phyloP scores from a whole-genome alignment of 352 stramenopile genomes.

The Pythium guiyangense region DNA sequence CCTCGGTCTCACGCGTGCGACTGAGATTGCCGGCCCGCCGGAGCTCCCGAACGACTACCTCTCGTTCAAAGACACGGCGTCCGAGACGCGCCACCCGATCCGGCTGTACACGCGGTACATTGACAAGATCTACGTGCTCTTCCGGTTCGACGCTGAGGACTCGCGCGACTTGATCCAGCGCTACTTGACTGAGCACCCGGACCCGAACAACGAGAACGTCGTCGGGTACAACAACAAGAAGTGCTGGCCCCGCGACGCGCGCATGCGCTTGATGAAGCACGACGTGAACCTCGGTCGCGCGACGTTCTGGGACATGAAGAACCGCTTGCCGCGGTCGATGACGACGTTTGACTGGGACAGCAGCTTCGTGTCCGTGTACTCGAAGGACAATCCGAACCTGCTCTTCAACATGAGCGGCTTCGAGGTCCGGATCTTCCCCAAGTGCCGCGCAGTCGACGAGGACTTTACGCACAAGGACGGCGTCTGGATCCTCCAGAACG shows the following conservation, averaged over 20 bases:
- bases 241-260: slow-evolving; percentile 98
- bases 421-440: slow-evolving; percentile 95
- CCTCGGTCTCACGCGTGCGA: slow-evolving; percentile 96
- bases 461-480: slow-evolving; percentile 97
- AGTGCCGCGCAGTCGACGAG: slow-evolving; percentile 86
- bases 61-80: slow-evolving; percentile 97
- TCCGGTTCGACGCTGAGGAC: slow-evolving; percentile 98
- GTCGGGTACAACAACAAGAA: slow-evolving; percentile 99
- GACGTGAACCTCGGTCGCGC: slow-evolving; percentile 99
- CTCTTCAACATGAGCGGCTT: slow-evolving; percentile 99
- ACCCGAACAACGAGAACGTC: slow-evolving; percentile 99
- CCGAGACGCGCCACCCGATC: slow-evolving; percentile 98
- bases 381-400: slow-evolving; percentile 99
- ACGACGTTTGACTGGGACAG: slow-evolving; percentile 99
- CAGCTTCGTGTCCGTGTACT: slow-evolving; percentile 99
- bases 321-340: slow-evolving; percentile 96
- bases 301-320: slow-evolving; percentile 99
- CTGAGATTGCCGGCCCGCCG: slow-evolving; percentile 96
- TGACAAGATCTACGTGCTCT: slow-evolving; percentile 99
- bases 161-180: slow-evolving; percentile 98
- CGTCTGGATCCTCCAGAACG: slow-evolving; percentile 99
- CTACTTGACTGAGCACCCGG: slow-evolving; percentile 99
- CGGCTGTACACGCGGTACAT: slow-evolving; percentile 99
- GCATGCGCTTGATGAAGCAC: slow-evolving; percentile 99
- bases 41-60: slow-evolving; percentile 99